A percentile compares a stretch with the other conserved stretches of the same genome.
phyloP scores from a whole-genome alignment of 805 yeast species.

The Candida odintsovae region DNA sequence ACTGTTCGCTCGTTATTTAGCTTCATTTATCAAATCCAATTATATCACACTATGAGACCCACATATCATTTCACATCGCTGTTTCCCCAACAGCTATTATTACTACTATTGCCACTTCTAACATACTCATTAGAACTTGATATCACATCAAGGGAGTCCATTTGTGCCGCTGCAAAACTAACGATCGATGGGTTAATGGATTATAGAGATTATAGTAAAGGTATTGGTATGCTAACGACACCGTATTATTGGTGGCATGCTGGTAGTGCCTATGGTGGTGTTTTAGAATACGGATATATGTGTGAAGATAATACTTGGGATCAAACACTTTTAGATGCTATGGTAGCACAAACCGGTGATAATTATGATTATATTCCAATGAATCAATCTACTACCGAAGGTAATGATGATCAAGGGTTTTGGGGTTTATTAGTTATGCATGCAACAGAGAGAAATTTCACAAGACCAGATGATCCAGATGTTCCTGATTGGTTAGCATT shows the following conservation, averaged over 20 bases:
- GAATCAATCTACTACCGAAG: constrained; percentile 60
- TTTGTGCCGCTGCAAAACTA: constrained; percentile 50
- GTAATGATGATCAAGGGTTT: constrained; percentile 69
- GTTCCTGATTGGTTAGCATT: constrained; percentile 50
- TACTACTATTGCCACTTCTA: not conserved
- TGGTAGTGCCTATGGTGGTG: constrained; percentile 68
- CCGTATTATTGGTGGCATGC: constrained; percentile 93
- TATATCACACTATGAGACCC: not conserved
- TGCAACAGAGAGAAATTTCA: constrained; percentile 56
- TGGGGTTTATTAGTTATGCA: constrained; percentile 65
- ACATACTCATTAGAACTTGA: constrained; percentile 28
- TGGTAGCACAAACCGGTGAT: constrained; percentile 36
- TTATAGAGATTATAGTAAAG: constrained; percentile 56
- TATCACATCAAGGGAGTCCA: constrained; percentile 35
- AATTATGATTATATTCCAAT: constrained; percentile 53
- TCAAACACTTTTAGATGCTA: constrained; percentile 50
- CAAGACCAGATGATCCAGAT: constrained; percentile 34
- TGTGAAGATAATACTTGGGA: constrained; percentile 67
- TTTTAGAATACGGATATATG: constrained; percentile 68
- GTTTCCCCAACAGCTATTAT: too few relatives aligned
- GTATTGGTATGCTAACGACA: constrained; percentile 57
- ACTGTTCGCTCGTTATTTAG: not conserved
- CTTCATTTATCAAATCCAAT: not conserved
- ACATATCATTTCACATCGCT: not conserved
- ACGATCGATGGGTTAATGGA: constrained; percentile 61